Conservation (phyloP, 2,329 filamentous ascomycete genomes). For the Talaromyces rugulosus region DNA sequence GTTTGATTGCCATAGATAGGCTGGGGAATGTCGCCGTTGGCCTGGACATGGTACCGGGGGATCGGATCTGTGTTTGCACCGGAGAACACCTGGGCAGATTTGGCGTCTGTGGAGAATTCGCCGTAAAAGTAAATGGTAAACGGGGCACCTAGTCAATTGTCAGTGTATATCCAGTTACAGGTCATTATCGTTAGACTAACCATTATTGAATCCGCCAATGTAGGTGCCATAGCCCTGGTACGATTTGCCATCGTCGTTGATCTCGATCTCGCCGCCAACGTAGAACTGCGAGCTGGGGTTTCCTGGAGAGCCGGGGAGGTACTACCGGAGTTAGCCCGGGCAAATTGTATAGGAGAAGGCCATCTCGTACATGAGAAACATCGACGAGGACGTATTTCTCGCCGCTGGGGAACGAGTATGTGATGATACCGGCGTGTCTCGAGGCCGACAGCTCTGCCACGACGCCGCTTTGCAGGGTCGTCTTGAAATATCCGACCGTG, state of each 20-base stretch:
- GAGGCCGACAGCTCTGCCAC: constrained; percentile 62
- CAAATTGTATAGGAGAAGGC: background rate
- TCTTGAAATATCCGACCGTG: constrained; percentile 60
- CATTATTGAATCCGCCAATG: constrained; percentile 43
- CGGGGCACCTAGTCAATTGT: constrained; percentile 22
- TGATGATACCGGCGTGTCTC: constrained; percentile 60
- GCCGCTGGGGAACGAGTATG: constrained; percentile 56
- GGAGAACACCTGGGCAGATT: constrained; percentile 34
- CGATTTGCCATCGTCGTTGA: constrained; percentile 33
- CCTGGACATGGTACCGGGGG: constrained; percentile 46
- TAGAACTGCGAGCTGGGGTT: constrained; percentile 39
- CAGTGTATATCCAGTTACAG: background rate
- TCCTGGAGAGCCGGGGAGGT: constrained; percentile 42
- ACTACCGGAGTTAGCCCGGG: constrained; percentile 27
- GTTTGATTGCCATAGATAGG: constrained; percentile 49
- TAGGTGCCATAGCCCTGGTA: constrained; percentile 49
- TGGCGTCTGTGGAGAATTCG: constrained; percentile 36
- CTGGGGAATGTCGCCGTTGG: constrained; percentile 56
- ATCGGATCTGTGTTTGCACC: constrained; percentile 32
- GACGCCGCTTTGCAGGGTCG: constrained; percentile 55
- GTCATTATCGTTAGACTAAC: constrained; percentile 15
- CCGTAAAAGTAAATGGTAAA: constrained; percentile 45
- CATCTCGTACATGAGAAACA: constrained; percentile 40
- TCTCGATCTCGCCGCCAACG: constrained; percentile 37
- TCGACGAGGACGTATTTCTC: constrained; percentile 61